These are phyloP conservation scores for Penstemon newberryi DNA, from an alignment of 257 asterid genomes.

Conservation along the genomic window DNA sequence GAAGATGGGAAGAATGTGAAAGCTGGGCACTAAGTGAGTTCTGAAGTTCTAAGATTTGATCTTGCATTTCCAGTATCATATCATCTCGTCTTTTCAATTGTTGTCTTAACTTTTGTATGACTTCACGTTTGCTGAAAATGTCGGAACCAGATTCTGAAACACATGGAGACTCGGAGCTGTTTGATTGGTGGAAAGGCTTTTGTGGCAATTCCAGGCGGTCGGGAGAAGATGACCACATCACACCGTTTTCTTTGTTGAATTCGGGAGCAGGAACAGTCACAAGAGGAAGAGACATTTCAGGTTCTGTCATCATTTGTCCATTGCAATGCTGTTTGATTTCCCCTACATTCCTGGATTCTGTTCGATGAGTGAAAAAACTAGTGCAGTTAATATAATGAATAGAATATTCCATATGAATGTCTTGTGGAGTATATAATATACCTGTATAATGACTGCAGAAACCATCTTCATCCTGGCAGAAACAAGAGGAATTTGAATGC, in stretches of 20 bases:
- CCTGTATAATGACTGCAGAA: conserved; percentile 50
- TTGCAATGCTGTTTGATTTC: conserved; percentile 60
- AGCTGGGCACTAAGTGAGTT: conserved; percentile 52
- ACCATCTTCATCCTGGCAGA: conserved; percentile 41
- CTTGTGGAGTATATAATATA: conserved; percentile 5
- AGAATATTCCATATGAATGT: not conserved
- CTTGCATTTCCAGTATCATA: conserved; percentile 92
- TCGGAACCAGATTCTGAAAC: conserved; percentile 94
- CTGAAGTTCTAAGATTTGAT: conserved; percentile 74
- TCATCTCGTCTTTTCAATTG: conserved; percentile 94
- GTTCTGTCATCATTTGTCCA: conserved; percentile 51
- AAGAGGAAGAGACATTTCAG: conserved; percentile 72
- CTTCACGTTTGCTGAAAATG: conserved; percentile 81
- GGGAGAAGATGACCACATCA: conserved; percentile 78
- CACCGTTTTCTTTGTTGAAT: conserved; percentile 69
- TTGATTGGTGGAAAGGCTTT: conserved; percentile 78
- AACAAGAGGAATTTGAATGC: conserved; percentile 41
- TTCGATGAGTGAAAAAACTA: conserved; percentile 17
- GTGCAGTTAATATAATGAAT: conserved; percentile 1
- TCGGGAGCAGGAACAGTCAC: conserved; percentile 64
- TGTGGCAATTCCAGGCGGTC: conserved; percentile 83
- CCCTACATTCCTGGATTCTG: conserved; percentile 56
- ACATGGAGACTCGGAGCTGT: conserved; percentile 89
- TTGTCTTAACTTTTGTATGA: conserved; percentile 82
- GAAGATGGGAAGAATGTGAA: conserved; percentile 74